phyloP scores from a whole-genome alignment of 75 land plant genomes.

The Pinus taeda region DNA sequence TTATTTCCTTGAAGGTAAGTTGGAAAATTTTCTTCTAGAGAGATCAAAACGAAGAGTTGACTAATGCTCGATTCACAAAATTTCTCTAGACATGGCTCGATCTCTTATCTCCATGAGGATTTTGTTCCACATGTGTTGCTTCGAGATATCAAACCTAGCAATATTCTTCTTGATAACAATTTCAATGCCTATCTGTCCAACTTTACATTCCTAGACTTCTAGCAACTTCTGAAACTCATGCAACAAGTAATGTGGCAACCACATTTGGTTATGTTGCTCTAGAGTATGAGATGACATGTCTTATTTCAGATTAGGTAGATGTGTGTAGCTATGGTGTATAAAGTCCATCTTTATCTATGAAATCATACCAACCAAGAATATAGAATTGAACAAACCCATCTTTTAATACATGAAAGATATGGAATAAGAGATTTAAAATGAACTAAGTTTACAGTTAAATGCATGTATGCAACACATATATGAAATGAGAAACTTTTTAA shows the following conservation, averaged over 20 bases:
- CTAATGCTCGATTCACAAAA: conserved; percentile 63
- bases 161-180: conserved; percentile 74
- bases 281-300: conserved; percentile 84
- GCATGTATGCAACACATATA: no score
- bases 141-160: conserved; percentile 90
- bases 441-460: no score
- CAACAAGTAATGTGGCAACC: conserved; percentile 81
- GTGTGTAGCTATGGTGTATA: conserved; percentile 87
- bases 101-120: conserved; percentile 83
- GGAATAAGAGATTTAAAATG: no score
- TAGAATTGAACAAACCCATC: no score
- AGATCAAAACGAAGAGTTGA: conserved; percentile 22
- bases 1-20: conserved; percentile 76
- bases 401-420: no score
- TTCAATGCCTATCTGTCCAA: conserved; percentile 74
- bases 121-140: conserved; percentile 68
- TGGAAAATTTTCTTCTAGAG: conserved; percentile 57
- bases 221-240: conserved; percentile 72
- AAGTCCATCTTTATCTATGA: no score
- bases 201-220: conserved; percentile 79
- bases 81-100: conserved; percentile 67
- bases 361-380: no score
- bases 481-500: no score
- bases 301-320: conserved; percentile 81
- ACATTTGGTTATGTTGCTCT: conserved; percentile 92